Conservation (phyloP, 73 alveolate species). For the Blepharisma japonicum region DNA sequence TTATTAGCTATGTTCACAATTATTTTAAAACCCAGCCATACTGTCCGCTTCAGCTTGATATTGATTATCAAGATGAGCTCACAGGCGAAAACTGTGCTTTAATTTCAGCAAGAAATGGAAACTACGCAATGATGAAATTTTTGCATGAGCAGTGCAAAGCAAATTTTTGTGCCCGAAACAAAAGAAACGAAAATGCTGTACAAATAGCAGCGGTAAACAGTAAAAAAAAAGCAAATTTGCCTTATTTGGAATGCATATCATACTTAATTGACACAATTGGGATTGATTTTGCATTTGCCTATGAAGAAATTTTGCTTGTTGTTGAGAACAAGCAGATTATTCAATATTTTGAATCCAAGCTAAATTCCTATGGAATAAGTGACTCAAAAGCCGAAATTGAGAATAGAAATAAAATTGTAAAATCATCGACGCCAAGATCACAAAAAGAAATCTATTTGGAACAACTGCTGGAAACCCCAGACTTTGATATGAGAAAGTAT, state of each 20-base stretch:
- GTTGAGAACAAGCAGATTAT: background rate
- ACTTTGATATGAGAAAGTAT: too few species aligned
- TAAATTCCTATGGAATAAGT: background rate
- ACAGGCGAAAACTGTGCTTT: constrained; percentile 14
- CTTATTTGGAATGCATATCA: background rate
- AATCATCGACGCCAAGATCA: too few species aligned
- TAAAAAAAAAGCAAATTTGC: background rate
- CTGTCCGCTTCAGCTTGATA: background rate
- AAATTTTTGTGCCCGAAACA: background rate
- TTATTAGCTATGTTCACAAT: background rate
- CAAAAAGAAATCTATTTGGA: too few species aligned
- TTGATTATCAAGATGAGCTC: background rate
- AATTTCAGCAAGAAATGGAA: constrained; percentile 6
- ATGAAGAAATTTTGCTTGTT: background rate
- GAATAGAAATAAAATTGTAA: too few species aligned
- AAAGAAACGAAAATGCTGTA: background rate
- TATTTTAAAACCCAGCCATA: background rate
- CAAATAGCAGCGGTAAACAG: background rate
- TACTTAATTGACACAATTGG: background rate
- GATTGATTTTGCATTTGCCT: background rate
- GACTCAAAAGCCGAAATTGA: too few species aligned
- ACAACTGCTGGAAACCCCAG: too few species aligned
- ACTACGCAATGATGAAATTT: background rate
- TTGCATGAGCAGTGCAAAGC: background rate
- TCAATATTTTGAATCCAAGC: background rate